These are phyloP conservation scores for Colletotrichum navitas DNA, from an alignment of 2,329 filamentous ascomycete species.

Conservation along the genomic window DNA sequence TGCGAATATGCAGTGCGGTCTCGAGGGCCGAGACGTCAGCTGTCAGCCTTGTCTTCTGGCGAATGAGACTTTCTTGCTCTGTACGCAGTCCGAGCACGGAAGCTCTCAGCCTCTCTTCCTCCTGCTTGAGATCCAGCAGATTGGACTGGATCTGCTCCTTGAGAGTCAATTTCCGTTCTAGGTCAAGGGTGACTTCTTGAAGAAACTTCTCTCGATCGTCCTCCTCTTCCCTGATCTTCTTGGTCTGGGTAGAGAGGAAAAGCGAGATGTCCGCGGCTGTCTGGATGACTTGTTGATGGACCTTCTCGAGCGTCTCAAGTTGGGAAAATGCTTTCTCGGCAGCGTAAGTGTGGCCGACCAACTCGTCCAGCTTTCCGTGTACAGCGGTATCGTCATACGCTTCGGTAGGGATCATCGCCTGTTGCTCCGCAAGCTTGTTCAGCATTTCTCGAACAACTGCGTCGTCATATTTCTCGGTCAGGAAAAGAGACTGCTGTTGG, in stretches of 20 bases:
- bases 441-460: slow-evolving; percentile 21
- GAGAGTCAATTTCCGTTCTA: slow-evolving; percentile 80
- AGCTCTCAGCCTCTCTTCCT: slow-evolving; percentile 66
- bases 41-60: slow-evolving; percentile 83
- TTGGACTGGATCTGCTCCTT: slow-evolving; percentile 72
- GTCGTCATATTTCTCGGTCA: slow-evolving; percentile 29
- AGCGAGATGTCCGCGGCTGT: slow-evolving; percentile 87
- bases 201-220: slow-evolving; percentile 84
- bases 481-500: slow-evolving; percentile 60
- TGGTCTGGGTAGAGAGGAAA: slow-evolving; percentile 83
- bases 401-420: slow-evolving; percentile 52
- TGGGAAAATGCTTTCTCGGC: slow-evolving; percentile 79
- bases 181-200: slow-evolving; percentile 82
- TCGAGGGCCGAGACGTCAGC: slow-evolving; percentile 93
- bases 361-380: slow-evolving; percentile 50
- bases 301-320: slow-evolving; percentile 86
- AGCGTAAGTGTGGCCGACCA: slow-evolving; percentile 74
- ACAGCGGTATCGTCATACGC: slow-evolving; percentile 46
- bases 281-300: slow-evolving; percentile 86
- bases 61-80: slow-evolving; percentile 80
- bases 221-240: slow-evolving; percentile 80
- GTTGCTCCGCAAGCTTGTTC: slow-evolving; percentile 52
- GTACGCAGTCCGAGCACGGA: slow-evolving; percentile 70
- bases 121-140: slow-evolving; percentile 63
- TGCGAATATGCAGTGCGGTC: slow-evolving; percentile 87